phyloP scores from a whole-genome alignment of 139 green algal genomes.

The Chlorella vulgaris region DNA sequence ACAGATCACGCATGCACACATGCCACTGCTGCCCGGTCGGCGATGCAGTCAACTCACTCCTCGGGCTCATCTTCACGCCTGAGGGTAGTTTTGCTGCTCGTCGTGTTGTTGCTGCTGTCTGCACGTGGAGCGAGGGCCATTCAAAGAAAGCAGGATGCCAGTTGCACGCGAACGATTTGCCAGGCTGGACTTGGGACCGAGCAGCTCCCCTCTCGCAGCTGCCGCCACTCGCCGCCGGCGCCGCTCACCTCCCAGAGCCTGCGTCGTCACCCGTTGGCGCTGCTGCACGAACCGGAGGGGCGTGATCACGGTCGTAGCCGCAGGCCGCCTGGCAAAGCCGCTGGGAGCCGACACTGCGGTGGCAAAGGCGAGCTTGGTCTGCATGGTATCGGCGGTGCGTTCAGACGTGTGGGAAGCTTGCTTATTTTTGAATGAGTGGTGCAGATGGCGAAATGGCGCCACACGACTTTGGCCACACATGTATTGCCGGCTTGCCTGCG shows the following conservation, averaged over 20 bases:
- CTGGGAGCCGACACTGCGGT: neutral
- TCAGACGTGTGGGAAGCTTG: neutral
- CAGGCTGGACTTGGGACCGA: too few relatives aligned
- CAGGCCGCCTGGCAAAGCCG: neutral
- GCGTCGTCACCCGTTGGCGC: slow-evolving; percentile 1
- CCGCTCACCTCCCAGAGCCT: slow-evolving; percentile 27
- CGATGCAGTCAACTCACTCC: slow-evolving; percentile 33
- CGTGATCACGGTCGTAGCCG: neutral
- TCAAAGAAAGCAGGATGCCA: too few relatives aligned
- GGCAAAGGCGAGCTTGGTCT: neutral
- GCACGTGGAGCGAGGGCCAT: neutral
- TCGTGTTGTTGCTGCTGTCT: slow-evolving; percentile 21
- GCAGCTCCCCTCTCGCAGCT: too few relatives aligned
- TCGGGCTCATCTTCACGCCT: slow-evolving; percentile 58
- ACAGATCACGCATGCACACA: too few relatives aligned
- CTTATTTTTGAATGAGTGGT: neutral
- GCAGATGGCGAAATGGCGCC: neutral
- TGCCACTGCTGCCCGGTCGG: neutral
- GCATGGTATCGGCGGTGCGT: neutral
- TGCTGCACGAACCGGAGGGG: neutral
- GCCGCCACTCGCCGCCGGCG: neutral
- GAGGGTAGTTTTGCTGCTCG: slow-evolving; percentile 20
- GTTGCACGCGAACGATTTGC: too few relatives aligned
- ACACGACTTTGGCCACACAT: too few relatives aligned
- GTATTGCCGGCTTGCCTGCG: too few relatives aligned